Evolutionary conservation across 331 rosid genomes (phyloP).

Genomic region (Acacia pycnantha): DNA sequence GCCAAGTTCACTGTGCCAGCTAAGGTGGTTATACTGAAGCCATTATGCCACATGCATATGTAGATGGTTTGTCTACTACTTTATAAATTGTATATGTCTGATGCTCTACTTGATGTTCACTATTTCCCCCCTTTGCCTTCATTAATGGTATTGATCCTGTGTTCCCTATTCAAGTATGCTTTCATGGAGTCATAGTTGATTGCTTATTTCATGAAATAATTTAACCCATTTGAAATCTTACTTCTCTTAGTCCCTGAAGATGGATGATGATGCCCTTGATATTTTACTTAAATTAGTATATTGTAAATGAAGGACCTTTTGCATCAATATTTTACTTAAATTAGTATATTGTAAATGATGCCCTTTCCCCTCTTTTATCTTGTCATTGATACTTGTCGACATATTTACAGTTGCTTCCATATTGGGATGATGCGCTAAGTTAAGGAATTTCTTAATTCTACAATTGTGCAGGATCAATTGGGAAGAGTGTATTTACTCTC

Average conservation of each 20-base stretch:
- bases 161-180: background rate
- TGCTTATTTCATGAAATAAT: constrained; percentile 15
- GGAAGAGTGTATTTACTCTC: constrained; percentile 89
- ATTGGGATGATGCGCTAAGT: constrained; percentile 29
- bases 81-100: constrained; percentile 3
- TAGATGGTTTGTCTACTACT: constrained; percentile 3
- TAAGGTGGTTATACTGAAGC: background rate
- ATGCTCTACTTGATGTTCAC: constrained; percentile 1
- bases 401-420: background rate
- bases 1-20: background rate
- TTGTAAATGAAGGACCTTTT: background rate
- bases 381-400: background rate
- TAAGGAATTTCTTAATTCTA: constrained; percentile 24
- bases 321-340: background rate
- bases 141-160: background rate
- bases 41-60: constrained; percentile 8
- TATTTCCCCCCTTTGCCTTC: background rate
- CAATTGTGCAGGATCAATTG: constrained; percentile 73
- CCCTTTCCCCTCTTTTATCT: background rate
- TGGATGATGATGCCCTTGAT: background rate
- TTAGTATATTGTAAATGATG: background rate
- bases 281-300: background rate
- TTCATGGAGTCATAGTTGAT: background rate
- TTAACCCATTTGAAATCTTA: background rate
- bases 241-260: background rate